A percentile compares a stretch with the other conserved stretches of the same genome.
Conservation (phyloP, 768 basidiomycete species). For the Lactarius deliciosus region DNA sequence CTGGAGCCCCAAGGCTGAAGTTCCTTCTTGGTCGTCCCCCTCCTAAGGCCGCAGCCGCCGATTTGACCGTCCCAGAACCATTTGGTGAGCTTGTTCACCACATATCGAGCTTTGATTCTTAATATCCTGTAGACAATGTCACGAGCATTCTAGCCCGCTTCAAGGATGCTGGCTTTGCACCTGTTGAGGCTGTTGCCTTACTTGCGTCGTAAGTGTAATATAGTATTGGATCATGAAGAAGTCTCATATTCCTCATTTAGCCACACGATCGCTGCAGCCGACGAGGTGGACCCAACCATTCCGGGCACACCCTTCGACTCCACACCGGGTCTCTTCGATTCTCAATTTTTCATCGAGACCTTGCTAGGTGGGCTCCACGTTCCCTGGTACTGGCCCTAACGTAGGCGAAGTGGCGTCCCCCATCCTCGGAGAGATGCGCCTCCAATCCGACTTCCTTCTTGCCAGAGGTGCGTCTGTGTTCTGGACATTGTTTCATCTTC, state of each 20-base stretch:
- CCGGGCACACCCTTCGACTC: conserved; percentile 39
- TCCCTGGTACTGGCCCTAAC: neutral
- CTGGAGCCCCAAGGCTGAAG: conserved; percentile 37
- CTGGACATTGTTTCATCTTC: neutral
- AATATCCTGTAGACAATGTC: conserved; percentile 32
- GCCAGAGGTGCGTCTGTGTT: conserved; percentile 30
- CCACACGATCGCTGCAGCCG: conserved; percentile 30
- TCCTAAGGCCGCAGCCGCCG: conserved; percentile 27
- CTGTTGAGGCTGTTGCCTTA: conserved; percentile 37
- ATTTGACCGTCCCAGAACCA: conserved; percentile 39
- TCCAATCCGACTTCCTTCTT: conserved; percentile 17
- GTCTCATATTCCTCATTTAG: conserved; percentile 19
- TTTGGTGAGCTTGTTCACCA: conserved; percentile 17
- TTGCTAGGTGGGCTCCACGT: conserved; percentile 18
- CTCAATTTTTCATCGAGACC: conserved; percentile 36
- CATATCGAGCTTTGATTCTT: neutral
- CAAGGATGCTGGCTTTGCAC: conserved; percentile 37
- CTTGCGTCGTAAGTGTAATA: conserved; percentile 34
- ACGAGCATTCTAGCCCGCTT: conserved; percentile 35
- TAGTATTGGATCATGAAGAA: neutral
- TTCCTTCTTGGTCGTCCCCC: conserved; percentile 40
- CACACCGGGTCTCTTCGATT: conserved; percentile 34
- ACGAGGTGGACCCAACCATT: conserved; percentile 34
- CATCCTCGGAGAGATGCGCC: conserved; percentile 15
- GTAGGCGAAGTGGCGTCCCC: neutral